phyloP scores from a whole-genome alignment of 1,284 basidiomycete species.

The Trichosporon inkin region DNA sequence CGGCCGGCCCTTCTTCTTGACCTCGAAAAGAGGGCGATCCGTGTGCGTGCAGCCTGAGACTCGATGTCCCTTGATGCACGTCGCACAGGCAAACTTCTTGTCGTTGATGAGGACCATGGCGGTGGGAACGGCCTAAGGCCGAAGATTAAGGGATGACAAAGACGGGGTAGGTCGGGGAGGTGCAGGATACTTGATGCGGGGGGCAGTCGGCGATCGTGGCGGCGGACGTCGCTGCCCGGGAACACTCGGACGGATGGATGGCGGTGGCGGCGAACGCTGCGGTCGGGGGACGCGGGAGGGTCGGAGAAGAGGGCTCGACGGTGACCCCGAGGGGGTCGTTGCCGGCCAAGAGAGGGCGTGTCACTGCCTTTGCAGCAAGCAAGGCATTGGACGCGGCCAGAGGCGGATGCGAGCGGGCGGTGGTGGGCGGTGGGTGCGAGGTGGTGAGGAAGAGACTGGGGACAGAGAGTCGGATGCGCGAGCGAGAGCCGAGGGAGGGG shows the following conservation, averaged over 20 bases:
- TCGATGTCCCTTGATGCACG: slow-evolving; percentile 77
- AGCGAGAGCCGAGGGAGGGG: slow-evolving; percentile 2
- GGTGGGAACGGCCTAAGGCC: not conserved
- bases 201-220: not conserved
- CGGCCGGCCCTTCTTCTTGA: slow-evolving; percentile 72
- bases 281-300: no score
- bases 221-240: no score
- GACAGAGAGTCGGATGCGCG: not conserved
- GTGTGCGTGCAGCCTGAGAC: slow-evolving; percentile 71
- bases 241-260: not conserved
- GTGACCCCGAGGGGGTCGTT: slow-evolving; percentile 23
- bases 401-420: slow-evolving; percentile 3
- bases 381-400: slow-evolving; percentile 15
- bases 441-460: not conserved
- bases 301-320: slow-evolving; percentile 19
- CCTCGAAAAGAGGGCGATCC: slow-evolving; percentile 70
- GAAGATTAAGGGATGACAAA: not conserved
- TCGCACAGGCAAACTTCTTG: slow-evolving; percentile 66
- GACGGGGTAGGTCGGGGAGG: not conserved
- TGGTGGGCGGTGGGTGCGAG: not conserved
- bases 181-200: no score
- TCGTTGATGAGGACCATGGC: slow-evolving; percentile 65
- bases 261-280: no score
- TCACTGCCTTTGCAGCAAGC: slow-evolving; percentile 17
- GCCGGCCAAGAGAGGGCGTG: slow-evolving; percentile 22